phyloP scores from a whole-genome alignment of 345 rosid genomes.

The Carallia brachiata region DNA sequence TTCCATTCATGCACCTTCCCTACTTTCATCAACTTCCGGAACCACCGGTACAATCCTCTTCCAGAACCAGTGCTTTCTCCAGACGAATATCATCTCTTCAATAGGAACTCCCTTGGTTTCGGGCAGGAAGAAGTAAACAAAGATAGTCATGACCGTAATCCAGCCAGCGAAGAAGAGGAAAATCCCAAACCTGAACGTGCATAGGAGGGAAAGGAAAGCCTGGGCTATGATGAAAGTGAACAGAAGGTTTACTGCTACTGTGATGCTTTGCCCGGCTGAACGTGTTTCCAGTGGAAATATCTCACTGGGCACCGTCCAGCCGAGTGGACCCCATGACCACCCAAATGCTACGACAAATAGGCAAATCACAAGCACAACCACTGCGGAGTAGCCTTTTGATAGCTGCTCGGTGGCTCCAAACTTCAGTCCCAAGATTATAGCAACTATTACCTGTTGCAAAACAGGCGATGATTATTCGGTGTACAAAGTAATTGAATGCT shows the following conservation, averaged over 20 bases:
- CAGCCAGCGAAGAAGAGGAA: slow-evolving; percentile 90
- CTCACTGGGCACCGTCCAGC: slow-evolving; percentile 95
- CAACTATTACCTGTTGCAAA: slow-evolving; percentile 53
- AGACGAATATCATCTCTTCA: slow-evolving; percentile 81
- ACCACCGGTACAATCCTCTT: slow-evolving; percentile 49
- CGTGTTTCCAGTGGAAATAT: slow-evolving; percentile 83
- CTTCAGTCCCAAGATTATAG: slow-evolving; percentile 72
- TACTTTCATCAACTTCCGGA: slow-evolving; percentile 24
- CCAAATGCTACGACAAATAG: slow-evolving; percentile 89
- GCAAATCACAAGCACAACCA: slow-evolving; percentile 74
- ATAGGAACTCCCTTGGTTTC: slow-evolving; percentile 93
- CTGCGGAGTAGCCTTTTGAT: slow-evolving; percentile 58
- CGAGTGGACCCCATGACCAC: slow-evolving; percentile 98
- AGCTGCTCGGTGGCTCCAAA: slow-evolving; percentile 65
- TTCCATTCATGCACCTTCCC: slow-evolving; percentile 8
- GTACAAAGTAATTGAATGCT: not conserved
- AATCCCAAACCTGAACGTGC: slow-evolving; percentile 75
- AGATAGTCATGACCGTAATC: slow-evolving; percentile 73
- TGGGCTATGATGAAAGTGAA: slow-evolving; percentile 88
- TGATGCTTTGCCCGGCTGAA: slow-evolving; percentile 89
- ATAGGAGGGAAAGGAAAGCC: slow-evolving; percentile 68
- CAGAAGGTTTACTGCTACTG: slow-evolving; percentile 85
- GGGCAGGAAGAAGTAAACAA: slow-evolving; percentile 67
- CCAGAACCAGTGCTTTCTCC: slow-evolving; percentile 98
- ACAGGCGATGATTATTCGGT: not conserved